Base-by-base conservation (phyloP, 768 basidiomycete species). In the Boletus sp. region DNA sequence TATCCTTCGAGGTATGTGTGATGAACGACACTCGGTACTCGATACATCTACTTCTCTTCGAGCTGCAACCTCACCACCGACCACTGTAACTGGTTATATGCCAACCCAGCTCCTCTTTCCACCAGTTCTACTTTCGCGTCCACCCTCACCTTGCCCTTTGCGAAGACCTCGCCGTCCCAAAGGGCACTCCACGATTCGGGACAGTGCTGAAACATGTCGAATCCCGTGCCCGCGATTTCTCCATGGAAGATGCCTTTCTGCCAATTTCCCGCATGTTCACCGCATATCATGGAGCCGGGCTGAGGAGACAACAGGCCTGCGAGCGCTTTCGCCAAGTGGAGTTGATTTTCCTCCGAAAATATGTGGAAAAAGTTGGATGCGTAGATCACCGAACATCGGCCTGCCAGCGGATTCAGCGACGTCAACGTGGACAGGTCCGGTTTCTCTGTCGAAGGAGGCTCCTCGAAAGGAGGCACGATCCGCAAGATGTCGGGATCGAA, bases 371-470 rank as follows among this genome's bases (percentile, higher is more conserved):
- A 73, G 12, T 77, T 71, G 4, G 77, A 75, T 0, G 78, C 77
- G 54, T 80, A 77, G 37, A 86, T 80, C 7, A 74, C 79, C 10
- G 82, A 75, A 45, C 83, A 71, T 30, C 73, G 79, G 0, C 81
- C 80, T 40, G 66, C 76, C 4, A 85, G 71, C 0, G 78, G 76
- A 20, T 69, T 81, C 35, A 86, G 73, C 3, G 81, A 78, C 0
- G 63, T 74, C 52, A 83, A 55, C 0, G 70, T 58, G 8, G 58
- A 36, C 28, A 82, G 59, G 39, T 63, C 59, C 0, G 75, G 77
- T 5, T 14, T 30, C 5, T 61, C 56, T 11, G 61, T 41, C 3
- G 63, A 56, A 29, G 71, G 68, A 5, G 68, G 59, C 18, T 65
- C 45, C 5, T 67, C 60, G 53, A 71, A 67, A 30, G 71, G 72